These are phyloP conservation scores for Naematelia encephala DNA, from an alignment of 768 basidiomycete genomes.

Conservation along the genomic window DNA sequence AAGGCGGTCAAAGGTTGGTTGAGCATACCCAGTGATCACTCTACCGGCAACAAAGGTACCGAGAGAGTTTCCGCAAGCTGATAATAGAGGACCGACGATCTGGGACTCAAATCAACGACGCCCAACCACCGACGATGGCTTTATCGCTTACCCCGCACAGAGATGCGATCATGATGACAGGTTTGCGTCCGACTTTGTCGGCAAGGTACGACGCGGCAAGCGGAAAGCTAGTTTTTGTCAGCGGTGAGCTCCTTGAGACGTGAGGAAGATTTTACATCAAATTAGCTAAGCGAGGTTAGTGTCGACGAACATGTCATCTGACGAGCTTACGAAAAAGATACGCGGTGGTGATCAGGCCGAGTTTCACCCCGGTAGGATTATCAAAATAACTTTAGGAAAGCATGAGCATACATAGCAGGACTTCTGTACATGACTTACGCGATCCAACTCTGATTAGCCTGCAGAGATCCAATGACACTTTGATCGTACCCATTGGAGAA, in stretches of 20 bases:
- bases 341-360: slow-evolving; percentile 33
- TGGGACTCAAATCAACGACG: slow-evolving; percentile 1
- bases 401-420: not conserved
- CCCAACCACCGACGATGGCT: not conserved
- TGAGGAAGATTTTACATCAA: not conserved
- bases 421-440: not conserved
- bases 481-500: slow-evolving; percentile 10
- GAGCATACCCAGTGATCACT: slow-evolving; percentile 54
- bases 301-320: not conserved
- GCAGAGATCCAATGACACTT: not conserved
- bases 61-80: slow-evolving; percentile 15
- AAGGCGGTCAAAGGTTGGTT: too few species aligned
- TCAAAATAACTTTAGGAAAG: slow-evolving; percentile 21
- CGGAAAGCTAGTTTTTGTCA: not conserved
- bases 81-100: slow-evolving; percentile 14
- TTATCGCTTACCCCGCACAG: not conserved
- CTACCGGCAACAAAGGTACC: slow-evolving; percentile 35
- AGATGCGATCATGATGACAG: not conserved
- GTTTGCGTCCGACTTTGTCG: not conserved
- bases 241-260: not conserved
- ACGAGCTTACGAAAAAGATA: slow-evolving; percentile 18
- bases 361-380: slow-evolving; percentile 21
- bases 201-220: not conserved
- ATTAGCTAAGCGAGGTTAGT: not conserved
- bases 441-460: not conserved